A percentile compares a stretch with the other conserved stretches of the same genome.
These are phyloP conservation scores for Magnusiomyces fungicola DNA, from an alignment of 1,139 yeast species.

Conservation along the genomic window DNA sequence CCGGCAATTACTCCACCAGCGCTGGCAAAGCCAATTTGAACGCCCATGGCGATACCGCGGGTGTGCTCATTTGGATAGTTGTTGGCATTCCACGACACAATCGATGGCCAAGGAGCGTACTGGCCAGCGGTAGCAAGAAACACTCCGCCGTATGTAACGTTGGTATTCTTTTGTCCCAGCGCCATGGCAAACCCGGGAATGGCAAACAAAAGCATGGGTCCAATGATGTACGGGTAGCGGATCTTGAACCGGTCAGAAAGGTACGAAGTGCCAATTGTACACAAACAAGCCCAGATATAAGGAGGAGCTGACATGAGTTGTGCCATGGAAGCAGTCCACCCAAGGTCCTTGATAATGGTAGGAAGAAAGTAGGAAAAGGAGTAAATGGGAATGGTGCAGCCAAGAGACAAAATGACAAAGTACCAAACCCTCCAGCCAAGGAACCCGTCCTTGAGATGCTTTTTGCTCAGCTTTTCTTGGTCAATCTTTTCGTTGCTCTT, in stretches of 20 bases:
- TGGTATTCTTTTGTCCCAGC: conserved; percentile 1
- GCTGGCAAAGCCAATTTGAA: conserved; percentile 13
- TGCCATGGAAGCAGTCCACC: conserved; percentile 29
- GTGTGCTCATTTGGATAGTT: conserved; percentile 11
- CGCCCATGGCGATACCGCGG: conserved; percentile 13
- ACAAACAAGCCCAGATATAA: conserved; percentile 11
- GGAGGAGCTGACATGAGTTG: conserved; percentile 27
- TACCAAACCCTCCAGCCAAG: conserved; percentile 18
- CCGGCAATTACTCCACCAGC: conserved; percentile 37
- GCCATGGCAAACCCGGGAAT: conserved; percentile 10
- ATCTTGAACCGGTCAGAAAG: conserved; percentile 12
- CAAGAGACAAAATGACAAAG: conserved; percentile 13
- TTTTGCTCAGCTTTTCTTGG: conserved; percentile 7
- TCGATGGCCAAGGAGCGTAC: conserved; percentile 11
- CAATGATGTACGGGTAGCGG: conserved; percentile 29
- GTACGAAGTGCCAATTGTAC: conserved; percentile 6
- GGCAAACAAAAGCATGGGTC: conserved; percentile 23
- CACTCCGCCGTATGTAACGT: conserved; percentile 9
- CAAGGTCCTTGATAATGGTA: conserved; percentile 29
- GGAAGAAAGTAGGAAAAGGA: conserved; percentile 29
- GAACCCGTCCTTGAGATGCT: conserved; percentile 14
- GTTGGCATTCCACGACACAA: conserved; percentile 14
- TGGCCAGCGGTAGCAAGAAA: conserved; percentile 13
- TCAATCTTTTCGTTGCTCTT: conserved; percentile 10
- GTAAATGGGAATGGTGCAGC: conserved; percentile 16